These are phyloP conservation scores for Lasiodiplodia citricola DNA, from an alignment of 2,329 filamentous ascomycete genomes.

Conservation along the genomic window DNA sequence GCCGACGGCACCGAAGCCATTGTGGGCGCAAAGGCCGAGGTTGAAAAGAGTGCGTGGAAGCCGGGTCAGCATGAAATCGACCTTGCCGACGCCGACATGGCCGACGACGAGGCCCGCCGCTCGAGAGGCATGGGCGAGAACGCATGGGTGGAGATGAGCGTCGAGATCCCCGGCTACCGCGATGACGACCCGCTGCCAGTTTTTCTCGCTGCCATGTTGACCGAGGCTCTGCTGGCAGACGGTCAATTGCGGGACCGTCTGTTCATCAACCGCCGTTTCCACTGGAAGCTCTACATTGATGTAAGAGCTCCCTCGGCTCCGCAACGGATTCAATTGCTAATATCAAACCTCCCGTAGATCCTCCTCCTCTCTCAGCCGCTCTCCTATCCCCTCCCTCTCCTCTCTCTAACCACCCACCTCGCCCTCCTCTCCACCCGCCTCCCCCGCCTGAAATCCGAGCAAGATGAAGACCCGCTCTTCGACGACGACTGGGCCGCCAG, in stretches of 20 bases:
- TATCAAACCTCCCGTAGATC: constrained; percentile 64
- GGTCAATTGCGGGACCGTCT: constrained; percentile 70
- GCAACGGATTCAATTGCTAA: background rate
- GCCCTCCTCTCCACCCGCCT: constrained; percentile 87
- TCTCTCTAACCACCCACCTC: constrained; percentile 91
- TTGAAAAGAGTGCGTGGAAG: constrained; percentile 69
- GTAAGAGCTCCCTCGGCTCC: constrained; percentile 59
- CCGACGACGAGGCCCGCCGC: constrained; percentile 34
- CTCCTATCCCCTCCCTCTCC: constrained; percentile 89
- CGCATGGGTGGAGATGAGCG: constrained; percentile 84
- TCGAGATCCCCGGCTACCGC: constrained; percentile 88
- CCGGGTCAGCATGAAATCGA: constrained; percentile 35
- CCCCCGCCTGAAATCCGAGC: constrained; percentile 83
- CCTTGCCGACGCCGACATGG: constrained; percentile 50
- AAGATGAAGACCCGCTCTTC: constrained; percentile 95
- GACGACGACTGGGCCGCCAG: constrained; percentile 96
- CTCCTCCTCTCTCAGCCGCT: constrained; percentile 90
- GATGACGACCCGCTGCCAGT: constrained; percentile 91
- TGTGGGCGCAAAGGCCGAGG: constrained; percentile 93
- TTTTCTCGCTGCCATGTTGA: constrained; percentile 86
- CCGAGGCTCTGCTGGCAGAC: constrained; percentile 80
- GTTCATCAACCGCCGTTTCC: constrained; percentile 88
- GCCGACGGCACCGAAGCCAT: constrained; percentile 95
- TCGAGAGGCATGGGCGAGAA: constrained; percentile 57
- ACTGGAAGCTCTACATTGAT: constrained; percentile 96